These are phyloP conservation scores for Erigeron philadelphicus DNA, from an alignment of 140 eudicot genomes.

Conservation along the genomic window DNA sequence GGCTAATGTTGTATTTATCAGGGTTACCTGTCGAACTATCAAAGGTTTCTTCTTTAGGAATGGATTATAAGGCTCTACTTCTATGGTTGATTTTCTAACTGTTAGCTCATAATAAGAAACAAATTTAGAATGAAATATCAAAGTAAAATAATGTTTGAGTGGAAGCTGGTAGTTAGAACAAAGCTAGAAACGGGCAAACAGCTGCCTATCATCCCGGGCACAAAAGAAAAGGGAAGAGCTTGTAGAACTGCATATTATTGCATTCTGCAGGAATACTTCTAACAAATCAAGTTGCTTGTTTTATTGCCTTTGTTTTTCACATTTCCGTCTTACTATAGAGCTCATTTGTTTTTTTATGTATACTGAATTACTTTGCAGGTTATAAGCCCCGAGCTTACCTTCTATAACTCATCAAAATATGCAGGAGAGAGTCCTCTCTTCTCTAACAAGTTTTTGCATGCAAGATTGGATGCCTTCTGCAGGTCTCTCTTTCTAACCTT, in stretches of 20 bases:
- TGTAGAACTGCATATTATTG: not conserved
- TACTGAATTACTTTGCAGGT: slow-evolving; percentile 50
- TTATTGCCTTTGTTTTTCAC: slow-evolving; percentile 5
- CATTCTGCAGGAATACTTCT: not conserved
- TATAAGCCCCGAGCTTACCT: slow-evolving; percentile 96
- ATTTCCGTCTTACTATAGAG: not conserved
- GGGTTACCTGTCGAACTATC: not conserved
- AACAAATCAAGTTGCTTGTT: not conserved
- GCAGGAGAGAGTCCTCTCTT: slow-evolving; percentile 53
- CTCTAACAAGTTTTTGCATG: slow-evolving; percentile 87
- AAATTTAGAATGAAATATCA: not conserved
- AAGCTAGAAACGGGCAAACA: not conserved
- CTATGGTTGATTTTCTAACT: not conserved
- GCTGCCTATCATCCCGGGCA: too few species aligned
- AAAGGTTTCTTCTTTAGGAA: too few species aligned
- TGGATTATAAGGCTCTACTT: not conserved
- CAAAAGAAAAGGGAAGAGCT: not conserved
- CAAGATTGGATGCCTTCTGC: slow-evolving; percentile 87
- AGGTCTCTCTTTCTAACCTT: slow-evolving; percentile 46
- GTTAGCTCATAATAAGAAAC: not conserved
- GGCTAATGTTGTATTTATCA: not conserved
- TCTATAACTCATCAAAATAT: slow-evolving; percentile 71
- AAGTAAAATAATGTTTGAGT: not conserved
- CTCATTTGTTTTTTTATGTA: slow-evolving; percentile 12
- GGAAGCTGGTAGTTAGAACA: slow-evolving; percentile 7